Percentiles rank a stretch among this genome's conserved stretches.
These are phyloP conservation scores for Macrolepiota dolichaula DNA, from an alignment of 768 basidiomycete species.

Conservation along the genomic window DNA sequence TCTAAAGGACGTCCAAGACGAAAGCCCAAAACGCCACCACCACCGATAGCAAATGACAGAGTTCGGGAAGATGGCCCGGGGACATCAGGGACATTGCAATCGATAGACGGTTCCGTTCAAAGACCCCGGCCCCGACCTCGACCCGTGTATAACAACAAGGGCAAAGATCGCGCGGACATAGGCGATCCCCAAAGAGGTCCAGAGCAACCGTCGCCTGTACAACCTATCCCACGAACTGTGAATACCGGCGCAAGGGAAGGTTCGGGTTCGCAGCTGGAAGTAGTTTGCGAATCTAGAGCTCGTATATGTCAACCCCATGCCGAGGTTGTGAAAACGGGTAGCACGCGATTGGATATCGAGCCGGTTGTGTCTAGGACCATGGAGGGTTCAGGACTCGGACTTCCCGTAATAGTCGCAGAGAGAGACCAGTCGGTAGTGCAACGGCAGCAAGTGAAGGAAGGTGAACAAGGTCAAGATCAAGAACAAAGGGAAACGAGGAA, in stretches of 20 bases:
- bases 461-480: too few relatives aligned
- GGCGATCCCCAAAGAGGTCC: neutral
- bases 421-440: too few relatives aligned
- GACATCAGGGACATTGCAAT: neutral
- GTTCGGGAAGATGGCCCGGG: neutral
- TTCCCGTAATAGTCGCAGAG: too few relatives aligned
- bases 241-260: neutral
- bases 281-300: neutral
- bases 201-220: neutral
- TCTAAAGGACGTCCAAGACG: neutral
- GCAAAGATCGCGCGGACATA: neutral
- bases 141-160: slow-evolving; percentile 22
- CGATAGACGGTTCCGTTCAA: neutral
- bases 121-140: slow-evolving; percentile 21
- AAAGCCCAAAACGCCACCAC: neutral
- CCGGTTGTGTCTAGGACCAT: too few relatives aligned
- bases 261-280: neutral
- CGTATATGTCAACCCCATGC: too few relatives aligned
- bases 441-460: too few relatives aligned
- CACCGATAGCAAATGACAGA: too few relatives aligned
- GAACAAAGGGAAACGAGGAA: neutral
- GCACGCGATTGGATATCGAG: too few relatives aligned
- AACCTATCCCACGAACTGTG: neutral
- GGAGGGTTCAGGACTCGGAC: too few relatives aligned
- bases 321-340: too few relatives aligned